phyloP scores from a whole-genome alignment of 2,329 filamentous ascomycete species.

The Penicillium sp. region DNA sequence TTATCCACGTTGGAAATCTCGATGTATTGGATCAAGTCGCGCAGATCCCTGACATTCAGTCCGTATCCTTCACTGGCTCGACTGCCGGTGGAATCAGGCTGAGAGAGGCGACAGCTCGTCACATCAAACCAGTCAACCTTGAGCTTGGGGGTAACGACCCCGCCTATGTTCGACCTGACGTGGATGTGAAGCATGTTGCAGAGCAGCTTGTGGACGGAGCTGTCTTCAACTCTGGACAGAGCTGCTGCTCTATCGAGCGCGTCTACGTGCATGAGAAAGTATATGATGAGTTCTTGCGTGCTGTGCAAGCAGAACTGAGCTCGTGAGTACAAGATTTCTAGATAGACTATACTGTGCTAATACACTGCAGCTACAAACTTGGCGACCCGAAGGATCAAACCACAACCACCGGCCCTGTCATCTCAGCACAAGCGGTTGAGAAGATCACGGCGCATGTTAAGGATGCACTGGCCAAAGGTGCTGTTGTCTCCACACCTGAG shows the following conservation, averaged over 20 bases:
- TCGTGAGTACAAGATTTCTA: conserved; percentile 40
- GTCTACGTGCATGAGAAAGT: conserved; percentile 83
- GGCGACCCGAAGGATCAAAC: conserved; percentile 75
- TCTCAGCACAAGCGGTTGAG: conserved; percentile 74
- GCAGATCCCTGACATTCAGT: conserved; percentile 69
- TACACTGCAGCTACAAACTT: conserved; percentile 29
- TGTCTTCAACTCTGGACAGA: conserved; percentile 93
- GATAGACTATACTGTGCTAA: neutral
- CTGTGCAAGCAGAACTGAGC: conserved; percentile 74
- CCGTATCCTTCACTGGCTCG: conserved; percentile 89
- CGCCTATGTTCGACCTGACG: conserved; percentile 79
- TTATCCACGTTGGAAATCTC: conserved; percentile 80
- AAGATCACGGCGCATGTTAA: conserved; percentile 75
- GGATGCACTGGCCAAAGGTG: conserved; percentile 79
- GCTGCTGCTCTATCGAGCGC: conserved; percentile 86
- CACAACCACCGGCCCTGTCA: conserved; percentile 81
- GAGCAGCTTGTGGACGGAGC: conserved; percentile 90
- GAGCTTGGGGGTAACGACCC: conserved; percentile 93
- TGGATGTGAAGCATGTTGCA: conserved; percentile 82
- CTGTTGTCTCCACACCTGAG: conserved; percentile 74
- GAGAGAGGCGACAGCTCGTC: conserved; percentile 76
- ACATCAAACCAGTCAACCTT: conserved; percentile 78
- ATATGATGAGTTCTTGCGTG: conserved; percentile 78
- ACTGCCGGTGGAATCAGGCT: conserved; percentile 81
- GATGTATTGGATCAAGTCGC: conserved; percentile 74